Conservation (phyloP, 495 filamentous ascomycete genomes). For the Xylaria intraflava region DNA sequence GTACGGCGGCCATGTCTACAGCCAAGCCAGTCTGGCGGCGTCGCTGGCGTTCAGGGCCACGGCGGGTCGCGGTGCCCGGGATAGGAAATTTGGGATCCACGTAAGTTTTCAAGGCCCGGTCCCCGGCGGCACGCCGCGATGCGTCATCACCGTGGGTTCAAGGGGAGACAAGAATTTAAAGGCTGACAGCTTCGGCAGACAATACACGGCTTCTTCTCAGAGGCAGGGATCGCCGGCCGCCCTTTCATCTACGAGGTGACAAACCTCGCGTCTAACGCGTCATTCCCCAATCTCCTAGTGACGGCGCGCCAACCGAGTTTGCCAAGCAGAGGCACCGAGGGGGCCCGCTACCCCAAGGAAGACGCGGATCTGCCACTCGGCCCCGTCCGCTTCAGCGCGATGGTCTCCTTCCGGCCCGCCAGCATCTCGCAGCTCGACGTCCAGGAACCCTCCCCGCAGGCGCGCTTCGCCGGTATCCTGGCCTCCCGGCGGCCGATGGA, state of each 20-base stretch:
- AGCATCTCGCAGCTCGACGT: slow-evolving; percentile 21
- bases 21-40: slow-evolving; percentile 57
- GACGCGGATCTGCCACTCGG: slow-evolving; percentile 34
- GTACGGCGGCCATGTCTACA: slow-evolving; percentile 64
- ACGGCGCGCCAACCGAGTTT: slow-evolving; percentile 44
- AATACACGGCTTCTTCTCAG: slow-evolving; percentile 63
- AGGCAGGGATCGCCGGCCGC: slow-evolving; percentile 42
- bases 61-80: slow-evolving; percentile 12
- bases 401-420: slow-evolving; percentile 50
- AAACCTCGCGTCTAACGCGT: slow-evolving; percentile 47
- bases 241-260: slow-evolving; percentile 57
- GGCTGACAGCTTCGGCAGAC: slow-evolving; percentile 40
- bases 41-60: slow-evolving; percentile 39
- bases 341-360: slow-evolving; percentile 27
- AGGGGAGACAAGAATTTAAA: neutral
- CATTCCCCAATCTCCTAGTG: slow-evolving; percentile 55
- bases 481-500: slow-evolving; percentile 21
- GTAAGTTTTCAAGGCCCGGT: slow-evolving; percentile 36
- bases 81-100: slow-evolving; percentile 46
- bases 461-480: slow-evolving; percentile 33
- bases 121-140: neutral
- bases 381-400: slow-evolving; percentile 52
- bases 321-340: slow-evolving; percentile 23
- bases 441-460: slow-evolving; percentile 32
- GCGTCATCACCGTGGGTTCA: neutral